Conservation (phyloP, 495 filamentous ascomycete genomes). For the Articulospora tetracladia region DNA sequence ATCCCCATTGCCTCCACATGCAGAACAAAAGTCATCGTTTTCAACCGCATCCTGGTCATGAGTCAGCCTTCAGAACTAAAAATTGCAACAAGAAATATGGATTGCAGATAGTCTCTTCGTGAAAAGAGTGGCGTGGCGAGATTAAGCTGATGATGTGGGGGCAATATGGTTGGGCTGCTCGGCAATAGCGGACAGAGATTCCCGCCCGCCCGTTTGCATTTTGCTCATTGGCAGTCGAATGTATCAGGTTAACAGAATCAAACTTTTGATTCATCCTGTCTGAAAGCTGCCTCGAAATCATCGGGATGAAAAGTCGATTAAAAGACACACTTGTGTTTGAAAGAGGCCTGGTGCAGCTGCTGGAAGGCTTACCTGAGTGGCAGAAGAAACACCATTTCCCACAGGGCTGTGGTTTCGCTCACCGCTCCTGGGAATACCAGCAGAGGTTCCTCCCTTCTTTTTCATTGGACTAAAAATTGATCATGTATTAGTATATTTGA, state of each 20-base stretch:
- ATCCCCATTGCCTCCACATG: constrained; percentile 77
- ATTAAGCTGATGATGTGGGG: constrained; percentile 12
- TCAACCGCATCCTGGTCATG: constrained; percentile 48
- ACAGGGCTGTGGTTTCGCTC: constrained; percentile 44
- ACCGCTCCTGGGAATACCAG: constrained; percentile 47
- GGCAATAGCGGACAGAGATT: constrained; percentile 23
- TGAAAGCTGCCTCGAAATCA: not conserved
- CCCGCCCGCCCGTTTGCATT: constrained; percentile 20
- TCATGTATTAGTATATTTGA: constrained; percentile 21
- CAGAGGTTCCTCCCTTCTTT: constrained; percentile 46
- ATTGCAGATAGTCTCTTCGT: not conserved
- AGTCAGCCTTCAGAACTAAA: constrained; percentile 16
- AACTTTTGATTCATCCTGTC: constrained; percentile 4
- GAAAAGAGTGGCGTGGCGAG: constrained; percentile 4
- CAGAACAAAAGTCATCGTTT: constrained; percentile 82
- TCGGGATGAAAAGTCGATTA: not conserved
- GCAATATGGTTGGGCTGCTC: constrained; percentile 13
- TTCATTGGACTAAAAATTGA: constrained; percentile 45
- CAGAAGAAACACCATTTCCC: constrained; percentile 33
- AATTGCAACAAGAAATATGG: not conserved
- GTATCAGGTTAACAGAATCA: constrained; percentile 17
- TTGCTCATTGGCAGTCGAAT: not conserved
- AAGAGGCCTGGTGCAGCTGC: too few relatives aligned
- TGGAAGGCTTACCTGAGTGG: constrained; percentile 39
- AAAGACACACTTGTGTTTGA: not conserved